Evolutionary conservation across 2,329 filamentous ascomycete genomes (phyloP).

Genomic region (Apiospora marii): DNA sequence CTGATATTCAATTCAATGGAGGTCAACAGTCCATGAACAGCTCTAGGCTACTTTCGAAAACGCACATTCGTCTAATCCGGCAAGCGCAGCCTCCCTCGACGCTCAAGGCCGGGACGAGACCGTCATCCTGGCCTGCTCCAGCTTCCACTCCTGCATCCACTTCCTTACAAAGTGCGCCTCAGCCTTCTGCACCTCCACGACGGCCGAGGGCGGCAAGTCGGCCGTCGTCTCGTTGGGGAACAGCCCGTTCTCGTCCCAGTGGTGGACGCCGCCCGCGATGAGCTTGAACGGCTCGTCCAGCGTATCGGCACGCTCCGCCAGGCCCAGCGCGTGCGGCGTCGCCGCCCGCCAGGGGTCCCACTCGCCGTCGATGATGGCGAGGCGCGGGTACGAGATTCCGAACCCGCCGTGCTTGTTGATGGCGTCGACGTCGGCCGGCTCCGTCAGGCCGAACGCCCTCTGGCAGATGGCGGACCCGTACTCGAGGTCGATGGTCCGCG

Average conservation of each 20-base stretch:
- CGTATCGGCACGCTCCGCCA: constrained; percentile 65
- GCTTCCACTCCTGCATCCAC: constrained; percentile 71
- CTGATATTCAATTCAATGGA: too few species aligned
- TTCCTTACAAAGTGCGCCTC: constrained; percentile 68
- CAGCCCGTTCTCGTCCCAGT: constrained; percentile 79
- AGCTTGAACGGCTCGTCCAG: constrained; percentile 73
- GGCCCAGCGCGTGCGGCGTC: constrained; percentile 72
- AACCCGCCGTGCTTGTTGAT: constrained; percentile 83
- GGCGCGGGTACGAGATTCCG: constrained; percentile 74
- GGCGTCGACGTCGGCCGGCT: constrained; percentile 65
- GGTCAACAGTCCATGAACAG: too few species aligned
- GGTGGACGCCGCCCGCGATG: constrained; percentile 77
- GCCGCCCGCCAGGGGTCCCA: constrained; percentile 83
- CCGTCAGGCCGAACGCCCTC: constrained; percentile 73
- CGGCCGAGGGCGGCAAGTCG: constrained; percentile 63
- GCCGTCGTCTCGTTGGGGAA: constrained; percentile 67
- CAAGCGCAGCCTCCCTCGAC: too few species aligned
- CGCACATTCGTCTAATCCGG: too few species aligned
- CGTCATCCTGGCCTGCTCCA: constrained; percentile 7
- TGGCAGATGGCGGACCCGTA: constrained; percentile 70
- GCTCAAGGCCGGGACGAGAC: neutral
- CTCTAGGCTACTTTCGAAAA: too few species aligned
- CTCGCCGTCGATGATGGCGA: constrained; percentile 80
- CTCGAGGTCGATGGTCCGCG: constrained; percentile 71
- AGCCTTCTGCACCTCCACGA: constrained; percentile 65